Evolutionary conservation across 495 filamentous ascomycete genomes (phyloP), one percentile per base, ranked within the genome.

Genomic region (Sabuloglossum arenarium): DNA sequence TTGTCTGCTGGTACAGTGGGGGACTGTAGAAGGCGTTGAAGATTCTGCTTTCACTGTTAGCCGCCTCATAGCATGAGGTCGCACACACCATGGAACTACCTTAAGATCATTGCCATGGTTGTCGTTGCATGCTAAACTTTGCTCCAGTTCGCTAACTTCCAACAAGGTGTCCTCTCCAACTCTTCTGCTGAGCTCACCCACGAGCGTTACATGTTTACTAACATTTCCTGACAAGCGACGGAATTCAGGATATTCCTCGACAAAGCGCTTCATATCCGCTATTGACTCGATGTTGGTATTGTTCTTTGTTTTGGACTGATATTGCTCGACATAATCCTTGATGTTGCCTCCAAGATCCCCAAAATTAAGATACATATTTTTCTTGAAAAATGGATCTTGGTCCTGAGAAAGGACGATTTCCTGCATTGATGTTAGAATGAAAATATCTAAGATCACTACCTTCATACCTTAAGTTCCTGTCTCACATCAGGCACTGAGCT

Each of bases 351-450:
- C 91, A 21, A 98, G 76, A 60, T 98, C 91, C 43, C 91, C 91
- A 66, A 97, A 98, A 63, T 98, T 98, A 62, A 94, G 80, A 63
- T 88, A 98, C 93, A 98, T 97, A 66, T 98, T 98, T 71, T 94
- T 96, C 70, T 96, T 95, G 71, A 97, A 98, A 71, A 98, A 98
- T 0, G 91, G 93, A 64, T 98, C 91, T 66, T 97, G 93, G 59
- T 97, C 93, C 68, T 93, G 93, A 0, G 90, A 94, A 21, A 98
- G 71, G 11, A 94, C 89, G 57, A 98, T 90, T 71, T 98, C 91
- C 69, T 67, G 37, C 1, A 46, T 3, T 6, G 46, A 28, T 60
- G 12, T 51, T 21, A 55, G 25, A 30, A 29, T 19, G 9, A 46
- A 28, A 12, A 31, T 29, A 16, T 23, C 25, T 21, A 31, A 14